Evolutionary conservation across 1,284 basidiomycete genomes (phyloP).

Genomic region (Fomitopsis betulina): DNA sequence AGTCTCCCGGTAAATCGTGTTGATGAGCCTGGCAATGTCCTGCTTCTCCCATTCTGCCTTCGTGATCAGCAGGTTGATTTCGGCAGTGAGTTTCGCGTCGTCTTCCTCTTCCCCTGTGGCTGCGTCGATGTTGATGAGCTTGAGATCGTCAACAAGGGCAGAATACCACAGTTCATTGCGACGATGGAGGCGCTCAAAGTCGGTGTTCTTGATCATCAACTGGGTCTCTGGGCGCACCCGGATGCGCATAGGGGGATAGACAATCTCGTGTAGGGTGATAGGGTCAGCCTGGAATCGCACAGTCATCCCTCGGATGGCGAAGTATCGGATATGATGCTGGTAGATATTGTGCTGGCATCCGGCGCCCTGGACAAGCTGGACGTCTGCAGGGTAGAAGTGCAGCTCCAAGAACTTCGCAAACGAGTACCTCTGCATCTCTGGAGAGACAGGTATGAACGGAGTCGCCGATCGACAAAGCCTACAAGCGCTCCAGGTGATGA

Average conservation of each 20-base stretch:
- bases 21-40: conserved; percentile 74
- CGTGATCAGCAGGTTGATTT: conserved; percentile 64
- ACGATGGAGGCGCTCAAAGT: conserved; percentile 75
- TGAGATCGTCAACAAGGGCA: conserved; percentile 68
- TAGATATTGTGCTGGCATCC: conserved; percentile 95
- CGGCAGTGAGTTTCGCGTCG: conserved; percentile 53
- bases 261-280: conserved; percentile 80
- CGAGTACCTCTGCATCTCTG: conserved; percentile 92
- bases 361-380: conserved; percentile 76
- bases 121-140: conserved; percentile 71
- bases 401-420: conserved; percentile 92
- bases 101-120: conserved; percentile 69
- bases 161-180: conserved; percentile 73
- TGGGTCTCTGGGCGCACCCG: conserved; percentile 83
- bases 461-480: conserved; percentile 78
- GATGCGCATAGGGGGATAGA: conserved; percentile 87
- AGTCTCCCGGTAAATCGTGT: conserved; percentile 78
- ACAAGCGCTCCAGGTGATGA: conserved; percentile 94
- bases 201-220: conserved; percentile 85
- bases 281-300: conserved; percentile 89
- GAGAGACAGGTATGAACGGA: conserved; percentile 86
- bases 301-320: conserved; percentile 80
- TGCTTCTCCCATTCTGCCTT: conserved; percentile 73
- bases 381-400: conserved; percentile 86
- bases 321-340: conserved; percentile 90